Conservation (phyloP, 2,329 filamentous ascomycete genomes). For the Microdochium bolleyi region DNA sequence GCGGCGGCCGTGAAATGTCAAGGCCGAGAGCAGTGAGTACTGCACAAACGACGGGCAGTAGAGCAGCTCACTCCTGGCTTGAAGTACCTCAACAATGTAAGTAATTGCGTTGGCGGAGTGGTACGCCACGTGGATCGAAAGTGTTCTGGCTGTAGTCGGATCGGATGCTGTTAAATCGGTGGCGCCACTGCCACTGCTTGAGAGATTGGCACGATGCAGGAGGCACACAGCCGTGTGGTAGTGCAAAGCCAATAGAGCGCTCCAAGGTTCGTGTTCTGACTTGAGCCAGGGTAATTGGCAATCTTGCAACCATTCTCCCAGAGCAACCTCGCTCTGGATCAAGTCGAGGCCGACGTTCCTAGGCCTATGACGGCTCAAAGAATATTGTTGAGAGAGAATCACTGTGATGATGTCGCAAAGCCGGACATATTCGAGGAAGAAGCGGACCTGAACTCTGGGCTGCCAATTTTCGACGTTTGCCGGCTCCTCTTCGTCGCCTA, state of each 20-base stretch:
- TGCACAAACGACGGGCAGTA: conserved; percentile 95
- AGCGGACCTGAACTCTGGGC: conserved; percentile 77
- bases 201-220: conserved; percentile 92
- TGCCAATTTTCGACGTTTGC: conserved; percentile 72
- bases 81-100: conserved; percentile 86
- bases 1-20: conserved; percentile 72
- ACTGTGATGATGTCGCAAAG: conserved; percentile 97
- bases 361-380: conserved; percentile 82
- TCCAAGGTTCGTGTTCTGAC: conserved; percentile 90
- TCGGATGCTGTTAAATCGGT: conserved; percentile 68
- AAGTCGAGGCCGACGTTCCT: conserved; percentile 89
- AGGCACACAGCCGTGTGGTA: conserved; percentile 98
- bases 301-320: conserved; percentile 96
- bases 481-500: conserved; percentile 78
- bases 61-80: conserved; percentile 72
- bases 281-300: conserved; percentile 94
- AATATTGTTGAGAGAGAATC: conserved; percentile 93
- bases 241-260: conserved; percentile 84
- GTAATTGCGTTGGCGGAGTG: conserved; percentile 97
- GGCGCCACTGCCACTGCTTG: conserved; percentile 45
- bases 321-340: conserved; percentile 93
- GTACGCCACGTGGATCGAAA: conserved; percentile 86
- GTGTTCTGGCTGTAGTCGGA: conserved; percentile 32
- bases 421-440: conserved; percentile 97
- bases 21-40: conserved; percentile 90